Conservation (phyloP, 192 early-diverging fungal species). For the Diversispora epigaea region DNA sequence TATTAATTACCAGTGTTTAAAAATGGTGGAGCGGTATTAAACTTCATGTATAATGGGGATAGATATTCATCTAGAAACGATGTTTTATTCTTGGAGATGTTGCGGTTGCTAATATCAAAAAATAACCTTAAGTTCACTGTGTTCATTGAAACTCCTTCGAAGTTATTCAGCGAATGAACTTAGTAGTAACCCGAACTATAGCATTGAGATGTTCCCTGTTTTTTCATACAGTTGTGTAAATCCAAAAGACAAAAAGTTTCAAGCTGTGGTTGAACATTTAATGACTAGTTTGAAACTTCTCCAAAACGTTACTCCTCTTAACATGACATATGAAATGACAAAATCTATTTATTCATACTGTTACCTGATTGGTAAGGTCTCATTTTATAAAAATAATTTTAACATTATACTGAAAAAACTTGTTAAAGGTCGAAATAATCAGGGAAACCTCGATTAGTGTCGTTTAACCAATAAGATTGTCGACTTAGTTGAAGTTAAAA, state of each 20-base stretch:
- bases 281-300: background rate
- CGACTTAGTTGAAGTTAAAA: conserved; percentile 10
- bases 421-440: background rate
- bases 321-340: background rate
- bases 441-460: conserved; percentile 5
- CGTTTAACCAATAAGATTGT: background rate
- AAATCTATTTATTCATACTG: conserved; percentile 21
- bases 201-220: background rate
- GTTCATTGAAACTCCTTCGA: background rate
- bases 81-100: no score
- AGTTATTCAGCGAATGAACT: background rate
- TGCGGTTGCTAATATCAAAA: conserved; percentile 10
- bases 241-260: background rate
- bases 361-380: background rate
- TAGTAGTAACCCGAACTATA: background rate
- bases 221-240: background rate
- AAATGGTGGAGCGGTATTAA: no score
- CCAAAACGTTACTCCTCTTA: conserved; percentile 2
- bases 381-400: conserved; percentile 2
- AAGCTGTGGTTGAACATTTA: conserved; percentile 6
- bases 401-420: conserved; percentile 10
- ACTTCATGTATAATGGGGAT: no score
- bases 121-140: conserved; percentile 4
- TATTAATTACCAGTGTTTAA: no score
- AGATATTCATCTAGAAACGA: no score